phyloP scores from a whole-genome alignment of 1,284 basidiomycete species.

The Apiotrichum laibachii region DNA sequence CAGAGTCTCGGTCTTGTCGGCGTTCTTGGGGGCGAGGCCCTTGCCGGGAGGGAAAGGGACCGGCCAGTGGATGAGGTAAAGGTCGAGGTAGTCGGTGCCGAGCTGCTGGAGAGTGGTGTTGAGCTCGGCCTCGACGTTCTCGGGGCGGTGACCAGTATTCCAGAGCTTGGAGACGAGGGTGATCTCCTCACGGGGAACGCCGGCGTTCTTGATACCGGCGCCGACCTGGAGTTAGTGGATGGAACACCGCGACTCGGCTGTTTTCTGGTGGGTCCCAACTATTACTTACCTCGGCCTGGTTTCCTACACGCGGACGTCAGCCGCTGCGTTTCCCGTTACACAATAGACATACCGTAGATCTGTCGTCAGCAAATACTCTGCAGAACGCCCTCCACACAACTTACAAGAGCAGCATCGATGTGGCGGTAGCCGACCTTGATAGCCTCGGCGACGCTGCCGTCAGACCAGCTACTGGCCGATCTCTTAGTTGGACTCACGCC shows the following conservation, averaged over 20 bases:
- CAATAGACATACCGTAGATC: slow-evolving; percentile 1
- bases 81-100: slow-evolving; percentile 71
- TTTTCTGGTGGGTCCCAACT: slow-evolving; percentile 13
- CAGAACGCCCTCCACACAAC: slow-evolving; percentile 56
- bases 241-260: not conserved
- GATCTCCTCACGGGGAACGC: slow-evolving; percentile 75
- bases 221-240: slow-evolving; percentile 73
- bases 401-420: slow-evolving; percentile 70
- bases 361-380: slow-evolving; percentile 6
- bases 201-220: slow-evolving; percentile 68
- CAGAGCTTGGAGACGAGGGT: slow-evolving; percentile 72
- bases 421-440: slow-evolving; percentile 53
- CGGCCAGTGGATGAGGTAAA: slow-evolving; percentile 86
- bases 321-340: too few species aligned
- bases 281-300: slow-evolving; percentile 5
- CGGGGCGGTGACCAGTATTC: slow-evolving; percentile 44
- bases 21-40: slow-evolving; percentile 57
- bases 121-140: slow-evolving; percentile 67
- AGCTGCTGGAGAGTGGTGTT: slow-evolving; percentile 71
- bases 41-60: slow-evolving; percentile 67
- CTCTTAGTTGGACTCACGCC: slow-evolving; percentile 14
- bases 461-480: not conserved
- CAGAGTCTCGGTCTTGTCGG: slow-evolving; percentile 18
- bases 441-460: slow-evolving; percentile 12
- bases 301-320: slow-evolving; percentile 39